Evolutionary conservation across 768 basidiomycete genomes (phyloP).

Genomic region (Leccinum obscurum): DNA sequence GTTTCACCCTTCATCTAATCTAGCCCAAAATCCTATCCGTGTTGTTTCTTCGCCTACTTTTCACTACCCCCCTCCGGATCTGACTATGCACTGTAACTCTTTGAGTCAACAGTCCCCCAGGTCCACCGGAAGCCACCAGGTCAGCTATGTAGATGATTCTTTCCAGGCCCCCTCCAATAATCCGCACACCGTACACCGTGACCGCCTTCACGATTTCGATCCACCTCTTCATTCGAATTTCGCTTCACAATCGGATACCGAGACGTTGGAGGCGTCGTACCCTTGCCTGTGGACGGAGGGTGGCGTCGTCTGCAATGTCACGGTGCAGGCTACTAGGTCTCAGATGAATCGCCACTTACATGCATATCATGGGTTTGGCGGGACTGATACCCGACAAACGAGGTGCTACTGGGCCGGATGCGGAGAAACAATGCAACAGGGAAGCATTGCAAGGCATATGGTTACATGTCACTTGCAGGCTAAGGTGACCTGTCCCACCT

Average conservation of each 20-base stretch:
- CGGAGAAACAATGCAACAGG: conserved; percentile 26
- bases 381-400: conserved; percentile 21
- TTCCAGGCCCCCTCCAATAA: background rate
- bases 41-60: background rate
- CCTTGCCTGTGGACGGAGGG: conserved; percentile 24
- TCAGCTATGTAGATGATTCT: conserved; percentile 3
- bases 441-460: conserved; percentile 29
- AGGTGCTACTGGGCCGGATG: conserved; percentile 25
- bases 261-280: conserved; percentile 4
- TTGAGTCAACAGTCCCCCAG: conserved; percentile 1
- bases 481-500: conserved; percentile 29
- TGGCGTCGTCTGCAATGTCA: conserved; percentile 12
- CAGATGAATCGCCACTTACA: conserved; percentile 30
- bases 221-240: background rate
- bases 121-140: background rate
- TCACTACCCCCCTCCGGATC: background rate
- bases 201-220: background rate
- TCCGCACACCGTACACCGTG: background rate
- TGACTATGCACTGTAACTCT: background rate
- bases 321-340: conserved; percentile 25
- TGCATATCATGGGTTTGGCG: conserved; percentile 22
- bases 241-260: conserved; percentile 4
- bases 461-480: conserved; percentile 30
- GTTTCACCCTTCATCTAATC: background rate
- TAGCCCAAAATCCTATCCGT: background rate